A percentile compares a stretch with the other conserved stretches of the same genome.
Evolutionary conservation across 768 basidiomycete species (phyloP).

Genomic region (Boletus reticuloceps): DNA sequence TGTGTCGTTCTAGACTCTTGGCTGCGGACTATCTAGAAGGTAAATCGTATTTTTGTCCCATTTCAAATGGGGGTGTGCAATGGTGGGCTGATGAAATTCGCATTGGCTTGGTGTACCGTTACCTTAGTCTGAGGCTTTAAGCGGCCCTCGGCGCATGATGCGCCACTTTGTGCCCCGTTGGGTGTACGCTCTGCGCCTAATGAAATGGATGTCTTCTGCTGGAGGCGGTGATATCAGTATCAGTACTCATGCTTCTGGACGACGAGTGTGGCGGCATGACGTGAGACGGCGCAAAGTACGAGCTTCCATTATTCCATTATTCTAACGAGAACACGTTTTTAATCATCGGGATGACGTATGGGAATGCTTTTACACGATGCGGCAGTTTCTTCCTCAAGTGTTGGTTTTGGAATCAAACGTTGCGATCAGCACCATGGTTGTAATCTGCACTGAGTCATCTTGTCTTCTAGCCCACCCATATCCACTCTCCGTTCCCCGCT

Average conservation of each 20-base stretch:
- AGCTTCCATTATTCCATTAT: constrained; percentile 1
- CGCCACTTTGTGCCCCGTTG: neutral
- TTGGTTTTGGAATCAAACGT: too few relatives aligned
- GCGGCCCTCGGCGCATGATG: neutral
- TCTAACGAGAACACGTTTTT: constrained; percentile 3
- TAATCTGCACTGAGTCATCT: too few relatives aligned
- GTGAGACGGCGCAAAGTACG: constrained; percentile 18
- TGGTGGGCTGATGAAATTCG: constrained; percentile 9
- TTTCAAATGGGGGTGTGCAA: constrained; percentile 15
- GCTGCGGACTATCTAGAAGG: constrained; percentile 70
- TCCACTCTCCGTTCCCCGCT: too few relatives aligned
- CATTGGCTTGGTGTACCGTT: neutral
- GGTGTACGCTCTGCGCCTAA: neutral
- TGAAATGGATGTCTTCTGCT: neutral
- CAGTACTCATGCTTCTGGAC: neutral
- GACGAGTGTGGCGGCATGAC: neutral
- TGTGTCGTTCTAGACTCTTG: constrained; percentile 40
- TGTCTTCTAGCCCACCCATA: too few relatives aligned
- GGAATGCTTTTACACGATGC: neutral
- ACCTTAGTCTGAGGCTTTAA: constrained; percentile 6
- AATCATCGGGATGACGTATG: neutral
- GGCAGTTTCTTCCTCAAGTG: too few relatives aligned
- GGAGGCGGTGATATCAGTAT: neutral
- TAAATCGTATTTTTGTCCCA: constrained; percentile 24
- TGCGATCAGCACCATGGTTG: too few relatives aligned